Evolutionary conservation across 106 monocot genomes (phyloP), one percentile per base, ranked within the genome.

Genomic region (Dendrobium nobile): DNA sequence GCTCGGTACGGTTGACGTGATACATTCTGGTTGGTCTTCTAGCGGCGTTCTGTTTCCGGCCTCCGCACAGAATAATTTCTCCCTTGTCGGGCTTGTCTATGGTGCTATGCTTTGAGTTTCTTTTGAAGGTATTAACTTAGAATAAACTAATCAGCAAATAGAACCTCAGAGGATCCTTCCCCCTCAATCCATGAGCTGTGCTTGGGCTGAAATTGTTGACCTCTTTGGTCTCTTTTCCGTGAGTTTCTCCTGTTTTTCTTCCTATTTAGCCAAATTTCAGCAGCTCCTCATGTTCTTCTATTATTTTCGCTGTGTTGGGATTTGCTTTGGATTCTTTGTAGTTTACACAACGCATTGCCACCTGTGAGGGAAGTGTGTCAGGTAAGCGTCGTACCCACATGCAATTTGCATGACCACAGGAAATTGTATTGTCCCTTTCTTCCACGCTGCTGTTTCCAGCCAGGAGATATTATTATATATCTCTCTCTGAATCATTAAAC

Each of bases 261-360:
- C 61, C 20, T n/a, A 22, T 22, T 22, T 65, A 24, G 64, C 7
- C 20, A 65, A 65, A 22, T 65, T 26, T 65, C 26, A 65, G 26
- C 26, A 65, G 26, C 24, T 26, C 64, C 5, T 65, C 64, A 65
- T 8, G 5, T 24, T 65, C 26, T 24, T 5, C 64, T 8, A 10
- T 65, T 61, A 19, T 22, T 61, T 61, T 61, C 5, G 20, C 2
- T 61, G 28, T 24, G 7, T 68, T 68, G 68, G 28, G 24, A 31
- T 72, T n/a, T 72, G 72, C 26, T 72, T 37, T 72, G 72, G 72
- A 72, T 72, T 27, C 72, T 72, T 33, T 37, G 26, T n/a, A 61
- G 20, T 22, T 61, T 61, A 22, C 2, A 19, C 74, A 43, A 16
- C 74, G 19, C 74, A 19, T 19, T 19, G 20, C 19, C 42, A 74